Evolutionary conservation across 2,329 filamentous ascomycete species (phyloP).

Genomic region (Fusarium illudens): DNA sequence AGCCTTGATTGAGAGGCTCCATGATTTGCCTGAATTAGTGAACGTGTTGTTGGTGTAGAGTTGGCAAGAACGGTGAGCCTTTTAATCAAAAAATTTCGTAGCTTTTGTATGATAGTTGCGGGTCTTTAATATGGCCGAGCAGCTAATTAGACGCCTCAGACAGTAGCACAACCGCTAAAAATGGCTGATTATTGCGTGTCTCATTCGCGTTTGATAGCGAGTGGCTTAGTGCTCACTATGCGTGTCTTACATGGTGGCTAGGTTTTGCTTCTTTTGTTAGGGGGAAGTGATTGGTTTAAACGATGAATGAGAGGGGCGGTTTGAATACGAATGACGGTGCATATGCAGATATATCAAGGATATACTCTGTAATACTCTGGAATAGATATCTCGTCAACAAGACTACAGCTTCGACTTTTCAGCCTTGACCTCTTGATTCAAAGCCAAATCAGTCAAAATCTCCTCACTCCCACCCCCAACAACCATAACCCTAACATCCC

Average conservation of each 20-base stretch:
- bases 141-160: neutral
- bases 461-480: conserved; percentile 65
- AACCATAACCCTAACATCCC: conserved; percentile 59
- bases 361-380: too few relatives aligned
- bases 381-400: neutral
- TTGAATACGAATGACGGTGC: too few relatives aligned
- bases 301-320: too few relatives aligned
- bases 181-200: neutral
- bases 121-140: neutral
- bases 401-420: neutral
- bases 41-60: neutral
- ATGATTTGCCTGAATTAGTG: neutral
- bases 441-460: conserved; percentile 60
- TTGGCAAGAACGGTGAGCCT: neutral
- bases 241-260: neutral
- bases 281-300: neutral
- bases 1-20: neutral
- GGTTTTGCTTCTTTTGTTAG: neutral
- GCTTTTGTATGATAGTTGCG: neutral
- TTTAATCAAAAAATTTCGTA: neutral
- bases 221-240: neutral
- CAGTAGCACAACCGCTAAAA: neutral
- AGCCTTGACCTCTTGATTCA: conserved; percentile 55
- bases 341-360: neutral
- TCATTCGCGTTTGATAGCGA: neutral